Evolutionary conservation across 108 stramenopile genomes (phyloP).

Genomic region (Parmales sp.): DNA sequence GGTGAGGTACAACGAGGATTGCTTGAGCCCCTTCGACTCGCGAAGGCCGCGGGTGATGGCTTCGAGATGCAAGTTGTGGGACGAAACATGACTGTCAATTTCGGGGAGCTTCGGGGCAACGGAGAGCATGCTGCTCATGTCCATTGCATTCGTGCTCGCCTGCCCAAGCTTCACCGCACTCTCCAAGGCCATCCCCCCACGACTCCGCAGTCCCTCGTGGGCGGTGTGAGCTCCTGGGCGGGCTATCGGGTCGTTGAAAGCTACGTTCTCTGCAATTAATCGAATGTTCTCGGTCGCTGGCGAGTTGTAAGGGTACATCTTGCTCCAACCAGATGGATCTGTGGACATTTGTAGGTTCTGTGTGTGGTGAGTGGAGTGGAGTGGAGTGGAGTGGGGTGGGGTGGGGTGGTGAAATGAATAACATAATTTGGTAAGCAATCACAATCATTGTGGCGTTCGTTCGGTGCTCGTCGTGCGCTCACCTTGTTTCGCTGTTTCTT

Average conservation of each 20-base stretch:
- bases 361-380: too few relatives aligned
- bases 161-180: neutral
- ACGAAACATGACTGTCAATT: neutral
- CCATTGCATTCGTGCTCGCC: neutral
- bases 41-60: neutral
- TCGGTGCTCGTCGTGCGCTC: too few relatives aligned
- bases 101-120: neutral
- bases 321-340: neutral
- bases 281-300: neutral
- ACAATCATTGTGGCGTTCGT: too few relatives aligned
- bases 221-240: slow-evolving; percentile 5
- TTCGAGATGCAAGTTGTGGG: neutral
- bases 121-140: neutral
- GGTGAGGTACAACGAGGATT: neutral
- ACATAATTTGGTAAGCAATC: too few relatives aligned
- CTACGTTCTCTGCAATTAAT: neutral
- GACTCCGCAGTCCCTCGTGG: neutral
- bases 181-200: neutral
- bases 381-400: too few relatives aligned
- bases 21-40: neutral
- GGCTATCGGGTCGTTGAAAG: neutral
- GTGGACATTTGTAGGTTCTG: too few relatives aligned
- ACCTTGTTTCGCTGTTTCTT: neutral
- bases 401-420: too few relatives aligned
- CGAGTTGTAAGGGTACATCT: neutral